Base-by-base conservation (phyloP, 768 basidiomycete genomes). In the Mycena leptocephala region DNA sequence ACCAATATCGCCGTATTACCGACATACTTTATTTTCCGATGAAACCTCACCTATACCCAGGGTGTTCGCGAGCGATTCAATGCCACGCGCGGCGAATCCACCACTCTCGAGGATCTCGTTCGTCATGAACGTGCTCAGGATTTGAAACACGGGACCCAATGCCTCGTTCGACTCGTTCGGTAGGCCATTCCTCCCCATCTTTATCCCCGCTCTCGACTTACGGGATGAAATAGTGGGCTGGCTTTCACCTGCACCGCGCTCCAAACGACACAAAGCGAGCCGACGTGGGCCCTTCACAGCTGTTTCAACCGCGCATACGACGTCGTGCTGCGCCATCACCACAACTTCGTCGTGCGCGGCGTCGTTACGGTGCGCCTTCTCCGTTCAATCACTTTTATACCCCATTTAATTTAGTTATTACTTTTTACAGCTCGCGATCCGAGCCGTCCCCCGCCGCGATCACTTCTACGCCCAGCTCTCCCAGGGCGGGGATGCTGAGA, bases 281-380 rank as follows among this genome's bases (percentile, higher is more conserved):
- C 83, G 22, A 80, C 79, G 30, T 80, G 88, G 2, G 92, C 94
- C 76, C 85, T 95, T 56, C 90, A 92, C 78, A 86, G 89, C 72
- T 95, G 94, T 83, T 95, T 95, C 87, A 90, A 89, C 82, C 87
- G 90, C 51, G 89, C 95, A 4, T 95, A 94, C 81, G 94, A 95
- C 75, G 87, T 88, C 67, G 91, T 94, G 22, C 87, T 95, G 63
- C 86, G 83, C 65, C 92, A 92, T 74, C 93, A 95, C 82, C 93
- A 94, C 81, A 87, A 90, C 0, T 94, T 93, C 81, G 35, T 95
- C 77, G 88, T 95, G 74, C 92, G 93, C 28, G 90, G 93, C 26
- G 83, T 94, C 71, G 91, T 94, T 33, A 86, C 88, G 32, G 93
- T 94, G 69, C 78, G 93, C 83, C 16, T 18, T 20, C 8, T 20